These are phyloP conservation scores for Ganoderma boninense DNA, from an alignment of 1,284 basidiomycete species.

Conservation along the genomic window DNA sequence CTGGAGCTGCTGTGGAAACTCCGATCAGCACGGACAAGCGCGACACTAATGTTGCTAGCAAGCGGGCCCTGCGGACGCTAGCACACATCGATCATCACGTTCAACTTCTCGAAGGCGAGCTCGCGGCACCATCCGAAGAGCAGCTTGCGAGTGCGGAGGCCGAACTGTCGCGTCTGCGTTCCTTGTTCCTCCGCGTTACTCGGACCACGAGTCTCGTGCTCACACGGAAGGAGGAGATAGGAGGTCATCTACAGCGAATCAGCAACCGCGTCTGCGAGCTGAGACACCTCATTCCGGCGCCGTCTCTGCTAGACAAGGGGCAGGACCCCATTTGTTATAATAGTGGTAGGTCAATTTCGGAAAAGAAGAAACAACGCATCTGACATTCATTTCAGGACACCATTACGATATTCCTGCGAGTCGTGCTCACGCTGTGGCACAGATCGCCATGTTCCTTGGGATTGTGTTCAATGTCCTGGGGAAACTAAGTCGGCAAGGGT, in stretches of 20 bases:
- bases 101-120: neutral
- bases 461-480: slow-evolving; percentile 12
- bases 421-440: slow-evolving; percentile 4
- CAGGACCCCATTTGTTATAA: neutral
- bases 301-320: neutral
- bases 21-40: neutral
- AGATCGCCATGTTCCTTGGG: slow-evolving; percentile 14
- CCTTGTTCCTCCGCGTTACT: neutral
- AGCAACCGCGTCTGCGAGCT: neutral
- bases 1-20: neutral
- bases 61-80: neutral
- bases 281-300: neutral
- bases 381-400: neutral
- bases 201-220: neutral
- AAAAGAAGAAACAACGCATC: neutral
- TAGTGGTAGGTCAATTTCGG: neutral
- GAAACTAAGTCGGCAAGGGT: slow-evolving; percentile 6
- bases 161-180: neutral
- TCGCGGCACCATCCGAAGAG: neutral
- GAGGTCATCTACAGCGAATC: neutral
- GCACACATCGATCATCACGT: neutral
- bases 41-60: neutral
- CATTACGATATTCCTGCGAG: slow-evolving; percentile 9
- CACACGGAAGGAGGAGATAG: neutral
- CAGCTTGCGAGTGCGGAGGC: neutral